Evolutionary conservation across 108 stramenopile species (phyloP), one percentile per base, ranked within the genome.

Genomic region (Cyclotella atomus): DNA sequence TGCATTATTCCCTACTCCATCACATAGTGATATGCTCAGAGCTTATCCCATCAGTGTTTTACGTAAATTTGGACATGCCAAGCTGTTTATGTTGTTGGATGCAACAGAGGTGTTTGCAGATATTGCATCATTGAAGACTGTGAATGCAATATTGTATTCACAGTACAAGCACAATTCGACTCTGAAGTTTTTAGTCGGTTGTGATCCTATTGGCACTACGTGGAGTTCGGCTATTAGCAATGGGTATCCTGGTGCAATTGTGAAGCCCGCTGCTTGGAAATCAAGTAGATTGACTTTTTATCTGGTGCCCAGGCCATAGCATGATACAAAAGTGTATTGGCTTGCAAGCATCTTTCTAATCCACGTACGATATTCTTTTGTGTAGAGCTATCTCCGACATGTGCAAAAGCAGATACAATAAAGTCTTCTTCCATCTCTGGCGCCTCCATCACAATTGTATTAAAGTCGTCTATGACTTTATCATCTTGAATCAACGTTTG

Each of bases 211-310:
- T 23, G 50, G 50, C n/a, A 52, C 50, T 23, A 52, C 50, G 7
- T 17, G 16, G 50, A 23, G 50, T 9, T 12, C 6, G 12, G 38
- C 38, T 9, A 41, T 41, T 41, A 41, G 38, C n/a, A n/a, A n/a
- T n/a, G n/a, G n/a, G n/a, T n/a, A n/a, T n/a, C n/a, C n/a, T n/a
- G n/a, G n/a, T n/a, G n/a, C n/a, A n/a, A n/a, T n/a, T n/a, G n/a
- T n/a, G n/a, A n/a, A n/a, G n/a, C n/a, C n/a, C n/a, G n/a, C 43
- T 63, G 62, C 23, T 63, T 63, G 21, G 35, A 36, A n/a, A 63
- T 36, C 8, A 63, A n/a, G 35, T 41, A 63, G 2, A 63, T 63
- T 10, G 62, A 63, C 5, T 38, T 36, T 19, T 44, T 20, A 41
- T 63, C 35, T 2, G 6, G 4, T 21, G 62, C 36, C 3, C 3